phyloP scores from a whole-genome alignment of 2,329 filamentous ascomycete species.

The Xylariaceae sp. region DNA sequence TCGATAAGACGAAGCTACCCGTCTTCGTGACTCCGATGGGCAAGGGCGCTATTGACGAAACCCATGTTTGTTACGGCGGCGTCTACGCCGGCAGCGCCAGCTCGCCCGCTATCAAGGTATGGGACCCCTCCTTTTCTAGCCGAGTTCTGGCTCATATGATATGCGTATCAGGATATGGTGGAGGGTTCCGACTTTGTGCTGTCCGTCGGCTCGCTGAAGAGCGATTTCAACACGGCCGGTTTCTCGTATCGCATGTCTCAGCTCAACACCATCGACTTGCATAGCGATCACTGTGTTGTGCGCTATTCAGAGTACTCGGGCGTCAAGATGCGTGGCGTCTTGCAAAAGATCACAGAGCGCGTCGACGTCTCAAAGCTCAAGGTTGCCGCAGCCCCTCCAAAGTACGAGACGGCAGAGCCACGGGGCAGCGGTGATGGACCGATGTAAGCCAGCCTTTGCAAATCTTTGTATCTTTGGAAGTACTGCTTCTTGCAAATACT shows the following conservation, averaged over 20 bases:
- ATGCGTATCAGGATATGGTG: conserved; percentile 57
- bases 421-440: too few relatives aligned
- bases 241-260: conserved; percentile 77
- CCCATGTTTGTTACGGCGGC: conserved; percentile 70
- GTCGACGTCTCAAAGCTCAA: conserved; percentile 57
- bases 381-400: conserved; percentile 49
- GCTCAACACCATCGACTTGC: conserved; percentile 76
- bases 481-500: too few relatives aligned
- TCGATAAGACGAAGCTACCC: conserved; percentile 70
- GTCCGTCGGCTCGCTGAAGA: conserved; percentile 62
- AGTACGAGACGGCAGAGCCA: too few relatives aligned
- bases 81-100: conserved; percentile 81
- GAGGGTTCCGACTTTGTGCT: conserved; percentile 69
- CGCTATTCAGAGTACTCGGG: conserved; percentile 75
- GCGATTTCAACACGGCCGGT: conserved; percentile 77
- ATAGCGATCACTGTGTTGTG: conserved; percentile 69
- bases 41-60: conserved; percentile 78
- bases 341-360: conserved; percentile 63
- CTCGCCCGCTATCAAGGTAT: too few relatives aligned
- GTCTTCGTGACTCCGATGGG: conserved; percentile 90
- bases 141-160: too few relatives aligned
- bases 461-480: too few relatives aligned
- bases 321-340: conserved; percentile 72
- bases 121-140: too few relatives aligned
- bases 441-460: too few relatives aligned